These are phyloP conservation scores for Nemania sp. DNA, from an alignment of 2,329 filamentous ascomycete species.

Conservation along the genomic window DNA sequence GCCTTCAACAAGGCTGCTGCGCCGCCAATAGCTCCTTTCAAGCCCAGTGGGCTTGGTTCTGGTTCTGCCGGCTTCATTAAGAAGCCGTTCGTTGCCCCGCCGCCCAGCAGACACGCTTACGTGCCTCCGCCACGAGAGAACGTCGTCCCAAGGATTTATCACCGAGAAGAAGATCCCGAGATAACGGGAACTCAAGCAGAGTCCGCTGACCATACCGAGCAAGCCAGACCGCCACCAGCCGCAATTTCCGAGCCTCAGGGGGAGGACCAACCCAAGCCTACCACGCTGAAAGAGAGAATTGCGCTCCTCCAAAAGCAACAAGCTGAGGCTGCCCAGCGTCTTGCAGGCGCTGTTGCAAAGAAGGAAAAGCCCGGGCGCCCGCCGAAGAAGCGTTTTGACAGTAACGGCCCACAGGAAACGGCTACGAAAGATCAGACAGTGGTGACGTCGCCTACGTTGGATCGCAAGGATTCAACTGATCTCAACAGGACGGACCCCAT, in stretches of 20 bases:
- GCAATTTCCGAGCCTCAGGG: conserved; percentile 53
- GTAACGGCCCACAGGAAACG: conserved; percentile 44
- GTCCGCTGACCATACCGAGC: conserved; percentile 68
- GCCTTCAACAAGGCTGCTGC: conserved; percentile 93
- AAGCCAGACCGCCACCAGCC: conserved; percentile 61
- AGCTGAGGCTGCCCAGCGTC: conserved; percentile 81
- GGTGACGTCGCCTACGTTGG: conserved; percentile 45
- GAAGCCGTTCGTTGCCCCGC: conserved; percentile 95
- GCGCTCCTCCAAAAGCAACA: conserved; percentile 93
- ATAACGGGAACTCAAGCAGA: conserved; percentile 69
- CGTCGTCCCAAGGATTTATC: conserved; percentile 76
- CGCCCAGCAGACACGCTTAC: conserved; percentile 89
- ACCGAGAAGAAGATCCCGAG: conserved; percentile 84
- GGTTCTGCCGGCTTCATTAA: conserved; percentile 78
- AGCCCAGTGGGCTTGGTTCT: conserved; percentile 68
- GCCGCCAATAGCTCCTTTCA: conserved; percentile 87
- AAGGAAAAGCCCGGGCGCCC: conserved; percentile 87
- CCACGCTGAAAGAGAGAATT: conserved; percentile 93
- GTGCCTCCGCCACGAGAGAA: conserved; percentile 75
- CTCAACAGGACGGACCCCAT: conserved; percentile 53
- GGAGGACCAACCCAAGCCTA: conserved; percentile 87
- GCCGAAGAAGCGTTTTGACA: conserved; percentile 66
- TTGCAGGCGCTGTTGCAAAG: conserved; percentile 76
- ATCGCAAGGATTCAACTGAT: conserved; percentile 55
- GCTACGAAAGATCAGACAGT: conserved; percentile 42